Conservation (phyloP, 139 green algal genomes). For the Chlamydomonas applanata region DNA sequence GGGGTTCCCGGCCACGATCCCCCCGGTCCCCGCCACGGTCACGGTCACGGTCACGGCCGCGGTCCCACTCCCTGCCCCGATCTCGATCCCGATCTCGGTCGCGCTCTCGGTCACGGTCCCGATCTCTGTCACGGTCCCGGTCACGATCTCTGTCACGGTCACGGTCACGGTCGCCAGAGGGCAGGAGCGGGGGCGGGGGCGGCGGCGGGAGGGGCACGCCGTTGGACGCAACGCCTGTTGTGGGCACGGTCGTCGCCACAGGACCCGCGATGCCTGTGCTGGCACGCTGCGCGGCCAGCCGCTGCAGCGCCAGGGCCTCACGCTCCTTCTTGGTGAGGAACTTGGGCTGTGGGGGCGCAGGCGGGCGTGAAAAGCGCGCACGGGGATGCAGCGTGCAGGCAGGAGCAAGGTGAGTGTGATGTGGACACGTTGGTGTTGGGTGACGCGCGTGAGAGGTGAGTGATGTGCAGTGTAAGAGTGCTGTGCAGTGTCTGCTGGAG, state of each 20-base stretch:
- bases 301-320: slow-evolving; percentile 74
- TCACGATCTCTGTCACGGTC: slow-evolving; percentile 14
- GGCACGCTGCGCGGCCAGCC: slow-evolving; percentile 51
- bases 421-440: no score
- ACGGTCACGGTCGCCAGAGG: not conserved
- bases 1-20: not conserved
- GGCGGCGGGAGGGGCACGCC: slow-evolving; percentile 18
- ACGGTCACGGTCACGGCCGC: slow-evolving; percentile 15
- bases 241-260: slow-evolving; percentile 14
- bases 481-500: slow-evolving; percentile 28
- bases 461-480: slow-evolving; percentile 9
- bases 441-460: not conserved
- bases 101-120: slow-evolving; percentile 3
- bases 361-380: no score
- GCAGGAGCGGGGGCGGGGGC: not conserved
- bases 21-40: slow-evolving; percentile 2
- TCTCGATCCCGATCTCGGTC: slow-evolving; percentile 16
- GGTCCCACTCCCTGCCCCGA: not conserved
- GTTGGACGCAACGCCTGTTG: not conserved
- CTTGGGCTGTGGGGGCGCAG: slow-evolving; percentile 56
- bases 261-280: slow-evolving; percentile 12
- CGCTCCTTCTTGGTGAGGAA: slow-evolving; percentile 90
- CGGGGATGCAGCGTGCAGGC: not conserved
- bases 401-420: not conserved
- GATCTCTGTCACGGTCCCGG: slow-evolving; percentile 16